A percentile compares a stretch with the other conserved stretches of the same genome.
Conservation (phyloP, 139 green algal genomes). For the Micractinium sp. region DNA sequence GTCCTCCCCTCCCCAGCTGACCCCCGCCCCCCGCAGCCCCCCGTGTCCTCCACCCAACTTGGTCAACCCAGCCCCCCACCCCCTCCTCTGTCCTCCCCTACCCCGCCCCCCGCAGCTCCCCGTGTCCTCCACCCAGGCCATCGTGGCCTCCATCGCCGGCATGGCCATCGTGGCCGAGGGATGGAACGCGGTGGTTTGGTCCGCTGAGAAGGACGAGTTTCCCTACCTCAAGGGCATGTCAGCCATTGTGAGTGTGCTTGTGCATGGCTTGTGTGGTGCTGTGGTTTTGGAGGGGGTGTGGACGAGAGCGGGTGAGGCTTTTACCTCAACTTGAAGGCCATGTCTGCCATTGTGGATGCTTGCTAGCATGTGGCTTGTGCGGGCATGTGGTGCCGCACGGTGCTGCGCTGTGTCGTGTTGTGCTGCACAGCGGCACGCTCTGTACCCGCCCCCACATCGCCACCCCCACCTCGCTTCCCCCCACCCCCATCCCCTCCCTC, state of each 20-base stretch:
- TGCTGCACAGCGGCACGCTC: background rate
- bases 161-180: conserved; percentile 31
- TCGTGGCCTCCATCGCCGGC: conserved; percentile 38
- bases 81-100: no score
- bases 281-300: no score
- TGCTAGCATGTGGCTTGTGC: no score
- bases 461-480: background rate
- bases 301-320: no score
- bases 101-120: conserved; percentile 13
- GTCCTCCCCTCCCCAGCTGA: no score
- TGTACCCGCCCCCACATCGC: background rate
- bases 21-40: no score
- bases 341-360: conserved; percentile 45
- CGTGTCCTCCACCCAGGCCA: conserved; percentile 19
- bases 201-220: conserved; percentile 8
- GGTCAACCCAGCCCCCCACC: no score
- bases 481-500: background rate
- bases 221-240: conserved; percentile 50
- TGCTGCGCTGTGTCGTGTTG: no score
- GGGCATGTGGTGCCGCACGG: no score
- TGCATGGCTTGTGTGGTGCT: no score
- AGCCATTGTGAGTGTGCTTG: conserved; percentile 36
- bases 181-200: conserved; percentile 29
- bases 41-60: no score
- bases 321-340: conserved; percentile 51